These are phyloP conservation scores for Zoysia pacifica DNA, from an alignment of 176 grass and related monocot genomes.

Conservation along the genomic window DNA sequence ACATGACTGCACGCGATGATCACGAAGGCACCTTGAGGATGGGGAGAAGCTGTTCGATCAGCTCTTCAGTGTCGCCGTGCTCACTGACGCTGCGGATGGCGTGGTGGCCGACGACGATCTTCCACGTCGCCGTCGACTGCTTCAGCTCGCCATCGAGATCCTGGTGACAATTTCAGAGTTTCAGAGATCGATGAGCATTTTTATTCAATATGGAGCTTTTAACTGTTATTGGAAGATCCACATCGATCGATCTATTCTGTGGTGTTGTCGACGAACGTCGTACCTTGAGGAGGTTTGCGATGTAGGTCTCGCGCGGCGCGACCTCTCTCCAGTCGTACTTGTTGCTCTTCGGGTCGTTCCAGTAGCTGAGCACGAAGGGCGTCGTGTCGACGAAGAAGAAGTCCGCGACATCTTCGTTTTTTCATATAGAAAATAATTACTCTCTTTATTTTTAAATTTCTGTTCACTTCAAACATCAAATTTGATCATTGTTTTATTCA, in stretches of 20 bases:
- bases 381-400: constrained; percentile 75
- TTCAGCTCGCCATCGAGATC: constrained; percentile 50
- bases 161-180: not conserved
- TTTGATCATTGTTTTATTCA: no score
- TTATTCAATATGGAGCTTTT: no score
- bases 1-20: no score
- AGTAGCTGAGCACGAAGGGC: constrained; percentile 65
- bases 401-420: constrained; percentile 45
- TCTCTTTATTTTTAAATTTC: no score
- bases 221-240: no score
- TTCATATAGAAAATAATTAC: not conserved
- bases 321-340: constrained; percentile 82
- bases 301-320: constrained; percentile 50
- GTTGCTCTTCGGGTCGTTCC: constrained; percentile 33
- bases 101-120: constrained; percentile 78
- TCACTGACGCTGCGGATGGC: constrained; percentile 61
- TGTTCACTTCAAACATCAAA: no score
- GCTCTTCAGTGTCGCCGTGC: constrained; percentile 62
- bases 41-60: constrained; percentile 57
- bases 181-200: no score
- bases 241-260: no score
- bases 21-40: constrained; percentile 50
- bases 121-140: constrained; percentile 61
- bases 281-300: constrained; percentile 42
- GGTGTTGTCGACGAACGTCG: no score